These are phyloP conservation scores for Barnettozyma hawaiiensis DNA, from an alignment of 1,139 yeast genomes.

Conservation along the genomic window DNA sequence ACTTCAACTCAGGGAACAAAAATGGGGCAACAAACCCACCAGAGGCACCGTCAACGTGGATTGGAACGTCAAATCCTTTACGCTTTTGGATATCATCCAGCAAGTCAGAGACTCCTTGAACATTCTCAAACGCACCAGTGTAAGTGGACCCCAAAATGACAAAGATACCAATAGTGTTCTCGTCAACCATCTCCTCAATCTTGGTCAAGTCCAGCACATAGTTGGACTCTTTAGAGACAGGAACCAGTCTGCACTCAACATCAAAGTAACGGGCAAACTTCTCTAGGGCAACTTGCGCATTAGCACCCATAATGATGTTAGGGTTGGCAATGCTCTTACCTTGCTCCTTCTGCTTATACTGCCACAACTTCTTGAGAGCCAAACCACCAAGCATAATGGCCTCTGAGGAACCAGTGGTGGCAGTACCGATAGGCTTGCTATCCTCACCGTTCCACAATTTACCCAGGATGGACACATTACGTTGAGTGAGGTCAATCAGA, in stretches of 20 bases:
- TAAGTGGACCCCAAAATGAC: slow-evolving; percentile 88
- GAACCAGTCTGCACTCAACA: slow-evolving; percentile 75
- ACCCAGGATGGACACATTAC: slow-evolving; percentile 77
- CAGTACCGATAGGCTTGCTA: slow-evolving; percentile 66
- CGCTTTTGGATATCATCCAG: slow-evolving; percentile 66
- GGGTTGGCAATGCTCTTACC: slow-evolving; percentile 65
- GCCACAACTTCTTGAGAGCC: slow-evolving; percentile 90
- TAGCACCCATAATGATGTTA: slow-evolving; percentile 89
- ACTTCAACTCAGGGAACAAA: slow-evolving; percentile 61
- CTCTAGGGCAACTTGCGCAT: slow-evolving; percentile 92
- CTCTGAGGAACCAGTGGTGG: slow-evolving; percentile 91
- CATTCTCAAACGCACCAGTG: slow-evolving; percentile 89
- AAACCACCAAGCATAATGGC: slow-evolving; percentile 92
- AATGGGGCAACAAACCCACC: slow-evolving; percentile 91
- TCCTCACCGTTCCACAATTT: slow-evolving; percentile 69
- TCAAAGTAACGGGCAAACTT: slow-evolving; percentile 92
- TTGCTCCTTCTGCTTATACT: slow-evolving; percentile 49
- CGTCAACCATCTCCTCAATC: slow-evolving; percentile 66
- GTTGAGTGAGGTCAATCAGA: slow-evolving; percentile 67
- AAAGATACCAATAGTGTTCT: slow-evolving; percentile 88
- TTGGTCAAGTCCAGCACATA: slow-evolving; percentile 58
- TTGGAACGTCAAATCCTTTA: slow-evolving; percentile 64
- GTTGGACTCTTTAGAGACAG: slow-evolving; percentile 53
- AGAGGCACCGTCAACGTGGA: slow-evolving; percentile 92
- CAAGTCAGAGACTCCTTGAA: slow-evolving; percentile 49